phyloP scores from a whole-genome alignment of 345 rosid genomes.

The Hevea brasiliensis region DNA sequence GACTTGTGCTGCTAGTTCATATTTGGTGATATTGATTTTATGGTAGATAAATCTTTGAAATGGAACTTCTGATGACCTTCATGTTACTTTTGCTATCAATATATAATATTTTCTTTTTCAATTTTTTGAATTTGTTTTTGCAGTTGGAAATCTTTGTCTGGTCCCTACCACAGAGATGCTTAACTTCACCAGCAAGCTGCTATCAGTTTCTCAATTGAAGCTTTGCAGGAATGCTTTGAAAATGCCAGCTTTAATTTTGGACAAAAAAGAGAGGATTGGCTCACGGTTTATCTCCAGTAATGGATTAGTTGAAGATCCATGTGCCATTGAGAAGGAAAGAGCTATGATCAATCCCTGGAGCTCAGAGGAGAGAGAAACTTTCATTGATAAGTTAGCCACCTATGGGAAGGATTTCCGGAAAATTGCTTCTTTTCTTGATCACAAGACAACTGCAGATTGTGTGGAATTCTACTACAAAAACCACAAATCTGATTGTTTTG shows the following conservation, averaged over 20 bases:
- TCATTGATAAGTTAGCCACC: conserved; percentile 65
- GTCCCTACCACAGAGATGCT: conserved; percentile 52
- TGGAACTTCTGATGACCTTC: neutral
- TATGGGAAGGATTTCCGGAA: conserved; percentile 84
- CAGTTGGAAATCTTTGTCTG: conserved; percentile 57
- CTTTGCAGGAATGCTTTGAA: conserved; percentile 57
- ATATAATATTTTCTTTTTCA: neutral
- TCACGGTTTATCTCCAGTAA: conserved; percentile 72
- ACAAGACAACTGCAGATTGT: conserved; percentile 94
- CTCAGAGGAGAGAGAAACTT: conserved; percentile 68
- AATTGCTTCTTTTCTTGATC: conserved; percentile 81
- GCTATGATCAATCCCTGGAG: conserved; percentile 88
- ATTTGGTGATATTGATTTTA: neutral
- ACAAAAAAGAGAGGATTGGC: conserved; percentile 58
- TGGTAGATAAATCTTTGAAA: neutral
- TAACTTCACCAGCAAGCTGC: conserved; percentile 55
- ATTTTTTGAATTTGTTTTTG: conserved; percentile 15
- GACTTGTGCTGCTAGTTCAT: neutral
- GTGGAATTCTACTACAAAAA: conserved; percentile 95
- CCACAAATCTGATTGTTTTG: conserved; percentile 90
- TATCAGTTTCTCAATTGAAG: conserved; percentile 48
- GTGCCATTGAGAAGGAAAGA: conserved; percentile 83
- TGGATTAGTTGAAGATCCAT: conserved; percentile 91
- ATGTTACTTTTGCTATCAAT: neutral
- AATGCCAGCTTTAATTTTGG: conserved; percentile 91